Evolutionary conservation across 306 rosid species (phyloP), one percentile per base, ranked within the genome.

Genomic region (Gleditsia sinensis): DNA sequence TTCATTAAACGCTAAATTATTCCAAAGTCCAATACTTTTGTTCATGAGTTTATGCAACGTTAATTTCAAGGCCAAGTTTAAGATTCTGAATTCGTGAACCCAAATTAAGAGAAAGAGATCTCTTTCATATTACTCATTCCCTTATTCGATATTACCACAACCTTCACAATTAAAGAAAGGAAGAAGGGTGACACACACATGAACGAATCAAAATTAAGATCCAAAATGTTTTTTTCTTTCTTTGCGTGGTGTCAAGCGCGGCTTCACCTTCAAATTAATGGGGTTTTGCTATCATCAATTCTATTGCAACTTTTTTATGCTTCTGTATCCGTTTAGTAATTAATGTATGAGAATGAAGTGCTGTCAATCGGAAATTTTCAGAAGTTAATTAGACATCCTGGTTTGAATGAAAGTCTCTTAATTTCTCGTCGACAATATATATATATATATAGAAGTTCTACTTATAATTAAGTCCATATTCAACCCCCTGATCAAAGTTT

Each of bases 241-340:
- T 37, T 9, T 6, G 13, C 12, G 16, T 33, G 61, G 9, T 21
- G 10, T 50, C 9, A 6, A 34, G 6, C 9, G 5, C 2, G 32
- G 62, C 62, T 50, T 50, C 34, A 50, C n/a, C 36, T 69, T 50
- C 36, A 69, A 69, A 33, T 33, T 49, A 21, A 14, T 69, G 33
- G 74, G 48, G 49, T n/a, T n/a, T n/a, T n/a, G n/a, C n/a, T n/a
- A n/a, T n/a, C n/a, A n/a, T n/a, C n/a, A n/a, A n/a, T n/a, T n/a
- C n/a, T n/a, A n/a, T n/a, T n/a, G n/a, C n/a, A n/a, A n/a, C n/a
- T n/a, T 33, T 51, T 50, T 20, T 7, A 69, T 69, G 46, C 16
- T 20, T 21, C 62, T 33, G 7, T 7, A 5, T 3, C 62, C 36
- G 11, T 69, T 34, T 21, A 20, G 57, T 50, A 16, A 69, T 51